These are phyloP conservation scores for Boletellus emodensis DNA, from an alignment of 768 basidiomycete genomes.

Conservation along the genomic window DNA sequence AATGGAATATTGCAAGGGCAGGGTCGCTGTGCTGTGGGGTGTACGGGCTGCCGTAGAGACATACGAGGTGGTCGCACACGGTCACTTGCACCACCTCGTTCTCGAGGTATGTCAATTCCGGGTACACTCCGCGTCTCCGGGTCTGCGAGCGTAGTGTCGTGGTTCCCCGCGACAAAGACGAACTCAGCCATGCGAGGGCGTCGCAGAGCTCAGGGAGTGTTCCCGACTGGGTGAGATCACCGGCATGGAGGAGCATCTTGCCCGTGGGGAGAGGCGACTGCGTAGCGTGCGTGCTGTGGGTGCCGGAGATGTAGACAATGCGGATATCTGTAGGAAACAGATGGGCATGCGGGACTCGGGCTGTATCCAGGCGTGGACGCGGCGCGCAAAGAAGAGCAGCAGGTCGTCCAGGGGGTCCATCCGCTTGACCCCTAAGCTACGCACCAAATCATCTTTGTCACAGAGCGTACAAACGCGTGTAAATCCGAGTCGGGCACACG, in stretches of 20 bases:
- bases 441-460: no score
- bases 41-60: constrained; percentile 38
- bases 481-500: no score
- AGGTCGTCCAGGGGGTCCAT: neutral
- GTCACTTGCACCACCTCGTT: constrained; percentile 27
- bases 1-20: constrained; percentile 2
- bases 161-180: constrained; percentile 43
- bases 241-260: no score
- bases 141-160: constrained; percentile 31
- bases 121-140: constrained; percentile 18
- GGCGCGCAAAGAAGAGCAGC: constrained; percentile 8
- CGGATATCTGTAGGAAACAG: constrained; percentile 23
- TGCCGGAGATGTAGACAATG: constrained; percentile 39
- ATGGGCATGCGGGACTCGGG: neutral
- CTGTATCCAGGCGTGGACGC: no score
- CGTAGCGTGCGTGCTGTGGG: constrained; percentile 24
- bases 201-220: no score
- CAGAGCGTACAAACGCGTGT: no score
- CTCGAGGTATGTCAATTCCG: constrained; percentile 36
- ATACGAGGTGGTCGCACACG: constrained; percentile 30
- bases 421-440: no score
- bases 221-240: no score
- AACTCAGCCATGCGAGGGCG: no score
- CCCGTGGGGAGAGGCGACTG: no score
- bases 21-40: constrained; percentile 34